Evolutionary conservation across 2,329 filamentous ascomycete species (phyloP).

Genomic region (Xylariales sp.): DNA sequence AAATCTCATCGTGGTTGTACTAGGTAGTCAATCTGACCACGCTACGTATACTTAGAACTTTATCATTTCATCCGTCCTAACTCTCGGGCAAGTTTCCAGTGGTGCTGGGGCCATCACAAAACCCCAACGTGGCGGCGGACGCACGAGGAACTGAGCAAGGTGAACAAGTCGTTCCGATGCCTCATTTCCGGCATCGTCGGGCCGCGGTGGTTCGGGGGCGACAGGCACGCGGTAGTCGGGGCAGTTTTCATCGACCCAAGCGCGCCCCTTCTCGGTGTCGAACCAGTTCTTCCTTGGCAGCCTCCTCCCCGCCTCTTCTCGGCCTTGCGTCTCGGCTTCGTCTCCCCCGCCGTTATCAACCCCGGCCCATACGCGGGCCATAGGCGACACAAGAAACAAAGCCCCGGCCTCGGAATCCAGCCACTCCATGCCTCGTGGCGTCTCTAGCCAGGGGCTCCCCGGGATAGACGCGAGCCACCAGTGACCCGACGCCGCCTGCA

Average conservation of each 20-base stretch:
- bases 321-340: not conserved
- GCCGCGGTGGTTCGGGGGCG: not conserved
- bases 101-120: not conserved
- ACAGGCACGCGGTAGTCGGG: conserved; percentile 1
- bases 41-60: not conserved
- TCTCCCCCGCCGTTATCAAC: not conserved
- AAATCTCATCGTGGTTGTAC: too few relatives aligned
- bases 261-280: conserved; percentile 4
- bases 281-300: conserved; percentile 11
- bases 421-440: not conserved
- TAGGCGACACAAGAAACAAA: not conserved
- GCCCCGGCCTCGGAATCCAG: conserved; percentile 8
- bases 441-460: conserved; percentile 7
- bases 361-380: conserved; percentile 2
- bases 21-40: not conserved
- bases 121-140: not conserved
- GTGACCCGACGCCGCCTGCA: not conserved
- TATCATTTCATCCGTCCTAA: not conserved
- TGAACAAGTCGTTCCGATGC: not conserved
- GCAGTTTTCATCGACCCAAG: conserved; percentile 9
- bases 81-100: not conserved
- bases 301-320: not conserved
- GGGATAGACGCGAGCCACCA: conserved; percentile 8
- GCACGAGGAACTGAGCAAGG: not conserved
- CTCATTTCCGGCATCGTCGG: not conserved